phyloP scores from a whole-genome alignment of 1,284 basidiomycete genomes.

The Lentinula novae-zelandiae region DNA sequence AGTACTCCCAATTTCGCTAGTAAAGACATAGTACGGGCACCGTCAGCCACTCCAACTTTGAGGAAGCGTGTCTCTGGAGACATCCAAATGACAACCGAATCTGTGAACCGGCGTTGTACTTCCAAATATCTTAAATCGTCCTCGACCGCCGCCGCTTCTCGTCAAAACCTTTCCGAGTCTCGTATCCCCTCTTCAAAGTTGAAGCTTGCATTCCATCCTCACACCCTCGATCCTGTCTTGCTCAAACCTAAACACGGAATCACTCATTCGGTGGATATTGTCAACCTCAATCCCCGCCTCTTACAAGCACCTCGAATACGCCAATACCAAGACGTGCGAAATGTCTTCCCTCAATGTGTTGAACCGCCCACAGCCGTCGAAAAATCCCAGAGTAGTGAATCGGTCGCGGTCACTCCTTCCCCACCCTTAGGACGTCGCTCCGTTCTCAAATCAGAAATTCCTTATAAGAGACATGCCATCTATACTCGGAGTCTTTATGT shows the following conservation, averaged over 20 bases:
- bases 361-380: neutral
- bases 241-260: neutral
- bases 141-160: neutral
- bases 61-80: neutral
- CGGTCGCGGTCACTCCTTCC: neutral
- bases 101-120: neutral
- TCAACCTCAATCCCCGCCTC: neutral
- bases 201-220: neutral
- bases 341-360: neutral
- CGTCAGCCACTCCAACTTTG: neutral
- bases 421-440: neutral
- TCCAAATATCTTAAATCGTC: neutral
- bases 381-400: neutral
- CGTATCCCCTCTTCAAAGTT: neutral
- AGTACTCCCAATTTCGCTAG: neutral
- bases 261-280: neutral
- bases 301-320: neutral
- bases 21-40: neutral
- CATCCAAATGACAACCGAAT: neutral
- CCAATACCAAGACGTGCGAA: neutral
- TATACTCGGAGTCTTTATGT: slow-evolving; percentile 7
- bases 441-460: neutral
- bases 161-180: neutral
- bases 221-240: neutral
- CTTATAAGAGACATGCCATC: slow-evolving; percentile 6